Percentiles rank a stretch among this genome's conserved stretches.
Conservation (phyloP, 768 basidiomycete genomes). For the Crepidotus variabilis region DNA sequence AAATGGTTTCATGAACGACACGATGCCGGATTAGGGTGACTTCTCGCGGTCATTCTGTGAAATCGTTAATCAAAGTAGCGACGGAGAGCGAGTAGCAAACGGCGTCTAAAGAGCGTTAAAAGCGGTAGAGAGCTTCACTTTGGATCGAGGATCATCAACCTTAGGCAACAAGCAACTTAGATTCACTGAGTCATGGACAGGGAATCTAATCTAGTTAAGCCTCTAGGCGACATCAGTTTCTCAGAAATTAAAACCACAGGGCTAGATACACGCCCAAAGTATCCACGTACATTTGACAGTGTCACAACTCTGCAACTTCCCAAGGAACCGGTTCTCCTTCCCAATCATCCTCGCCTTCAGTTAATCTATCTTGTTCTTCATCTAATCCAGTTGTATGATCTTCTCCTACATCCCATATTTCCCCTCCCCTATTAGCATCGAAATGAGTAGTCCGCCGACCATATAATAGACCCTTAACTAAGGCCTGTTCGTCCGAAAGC, state of each 20-base stretch:
- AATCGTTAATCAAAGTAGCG: neutral
- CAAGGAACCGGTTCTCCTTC: conserved; percentile 81
- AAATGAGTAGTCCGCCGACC: conserved; percentile 54
- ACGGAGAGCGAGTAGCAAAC: neutral
- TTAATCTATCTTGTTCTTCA: conserved; percentile 21
- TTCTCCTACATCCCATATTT: conserved; percentile 78
- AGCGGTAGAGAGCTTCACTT: neutral
- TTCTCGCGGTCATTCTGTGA: conserved; percentile 5
- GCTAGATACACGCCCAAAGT: conserved; percentile 17
- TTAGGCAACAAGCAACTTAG: neutral
- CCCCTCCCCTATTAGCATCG: conserved; percentile 61
- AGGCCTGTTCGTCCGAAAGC: conserved; percentile 42
- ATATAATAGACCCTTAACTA: conserved; percentile 60
- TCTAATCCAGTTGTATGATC: conserved; percentile 33
- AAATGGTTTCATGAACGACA: conserved; percentile 8
- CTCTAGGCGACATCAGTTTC: conserved; percentile 11
- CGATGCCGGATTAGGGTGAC: conserved; percentile 12
- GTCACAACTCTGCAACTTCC: conserved; percentile 73
- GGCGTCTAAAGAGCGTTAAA: neutral
- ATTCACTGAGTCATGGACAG: conserved; percentile 2
- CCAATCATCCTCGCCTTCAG: conserved; percentile 63
- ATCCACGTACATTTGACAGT: conserved; percentile 15
- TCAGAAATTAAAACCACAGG: conserved; percentile 15
- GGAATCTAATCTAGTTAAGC: neutral
- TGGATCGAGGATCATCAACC: neutral